Base-by-base conservation (phyloP, 2,329 filamentous ascomycete genomes). In the Thyridium curvatum region DNA sequence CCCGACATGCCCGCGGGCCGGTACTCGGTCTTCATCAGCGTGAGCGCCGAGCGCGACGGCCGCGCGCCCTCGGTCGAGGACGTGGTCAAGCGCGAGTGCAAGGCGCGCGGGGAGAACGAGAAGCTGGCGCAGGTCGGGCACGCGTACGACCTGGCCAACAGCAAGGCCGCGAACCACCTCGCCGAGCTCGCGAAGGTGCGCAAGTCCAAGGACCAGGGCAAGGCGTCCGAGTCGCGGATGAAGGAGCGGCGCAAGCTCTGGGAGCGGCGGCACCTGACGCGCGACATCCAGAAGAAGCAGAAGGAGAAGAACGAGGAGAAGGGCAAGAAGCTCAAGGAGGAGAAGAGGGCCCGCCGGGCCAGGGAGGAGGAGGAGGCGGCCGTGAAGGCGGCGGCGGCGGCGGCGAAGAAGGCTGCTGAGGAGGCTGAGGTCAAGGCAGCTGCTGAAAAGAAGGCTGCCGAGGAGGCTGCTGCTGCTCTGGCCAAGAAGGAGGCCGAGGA, bases 1-100 rank as follows among this genome's bases (percentile, higher is more conserved):
- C 59, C 60, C 8, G 71, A 82, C 29, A 75, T 94, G 18, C 79
- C 86, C 15, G 74, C 82, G 0, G 87, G 87, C 10, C 78, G 74
- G 32, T 94, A 94, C 59, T 78, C 77, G 7, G 77, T 94, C 4
- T 69, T 87, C 16, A 74, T 91, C 57, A 88, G 86, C 54, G 73
- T 93, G 41, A 79, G 81, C 8, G 84, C 84, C 2, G 72, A 71
- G 14, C 75, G 82, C n/a, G 55, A 69, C 18, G 60, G 65, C 1
- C 68, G 63, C 2, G 39, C 66, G 18, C 62, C 66, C 66, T 57
- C 55, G 1, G 74, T 84, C 13, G 82, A 88, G 45, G 74, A 87
- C 30, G 78, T 84, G 2, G 76, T 91, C 17, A 74, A 77, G 36
- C 66, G 71, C 8, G 76, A 79, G 40, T 84, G 80, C 40, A 75